A percentile compares a stretch with the other conserved stretches of the same genome.
These are phyloP conservation scores for Melocanna baccifera DNA, from an alignment of 176 grass and related monocot species.

Conservation along the genomic window DNA sequence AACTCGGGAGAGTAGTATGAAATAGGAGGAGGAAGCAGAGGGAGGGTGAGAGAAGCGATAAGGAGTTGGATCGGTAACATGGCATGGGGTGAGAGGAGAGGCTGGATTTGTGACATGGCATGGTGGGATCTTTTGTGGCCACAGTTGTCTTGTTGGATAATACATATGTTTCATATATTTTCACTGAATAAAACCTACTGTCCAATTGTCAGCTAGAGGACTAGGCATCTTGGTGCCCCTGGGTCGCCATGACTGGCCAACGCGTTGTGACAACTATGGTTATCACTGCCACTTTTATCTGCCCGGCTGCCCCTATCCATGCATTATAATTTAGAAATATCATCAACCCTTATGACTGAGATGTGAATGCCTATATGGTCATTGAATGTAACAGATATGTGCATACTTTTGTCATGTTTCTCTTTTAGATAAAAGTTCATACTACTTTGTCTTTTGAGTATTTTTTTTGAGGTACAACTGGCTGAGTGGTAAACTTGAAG, in stretches of 20 bases:
- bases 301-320: background rate
- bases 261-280: background rate
- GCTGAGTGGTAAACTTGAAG: background rate
- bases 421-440: constrained; percentile 1
- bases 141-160: background rate
- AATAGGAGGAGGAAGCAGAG: background rate
- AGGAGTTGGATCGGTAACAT: background rate
- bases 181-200: background rate
- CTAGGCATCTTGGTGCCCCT: background rate
- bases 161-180: background rate
- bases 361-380: background rate
- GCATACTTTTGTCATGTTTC: background rate
- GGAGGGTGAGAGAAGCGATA: background rate
- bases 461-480: background rate
- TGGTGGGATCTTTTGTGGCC: background rate
- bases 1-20: background rate
- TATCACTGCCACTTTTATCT: background rate
- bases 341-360: background rate
- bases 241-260: background rate
- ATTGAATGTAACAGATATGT: constrained; percentile 12
- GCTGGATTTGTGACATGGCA: background rate
- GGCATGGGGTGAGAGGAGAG: background rate
- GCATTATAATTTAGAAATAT: background rate
- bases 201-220: background rate
- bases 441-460: background rate